Percentiles rank a stretch among this genome's conserved stretches.
Conservation (phyloP, 148 eudicot genomes). For the Rhododendron vialii region DNA sequence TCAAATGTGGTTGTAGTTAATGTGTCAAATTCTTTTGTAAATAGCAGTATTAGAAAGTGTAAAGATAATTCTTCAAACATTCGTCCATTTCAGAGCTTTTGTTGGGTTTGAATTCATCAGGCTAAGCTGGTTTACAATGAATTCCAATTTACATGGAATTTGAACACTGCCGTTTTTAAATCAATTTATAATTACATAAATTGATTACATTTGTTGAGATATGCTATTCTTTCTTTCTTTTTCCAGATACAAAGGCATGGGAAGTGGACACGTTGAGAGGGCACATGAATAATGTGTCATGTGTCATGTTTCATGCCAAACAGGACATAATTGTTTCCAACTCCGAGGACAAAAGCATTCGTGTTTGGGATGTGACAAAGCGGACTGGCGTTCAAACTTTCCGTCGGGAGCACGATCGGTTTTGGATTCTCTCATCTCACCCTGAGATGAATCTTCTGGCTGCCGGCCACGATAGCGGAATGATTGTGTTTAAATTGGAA, state of each 20-base stretch:
- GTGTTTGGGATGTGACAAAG: slow-evolving; percentile 98
- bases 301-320: slow-evolving; percentile 81
- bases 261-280: slow-evolving; percentile 94
- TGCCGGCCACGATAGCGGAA: slow-evolving; percentile 97
- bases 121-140: slow-evolving; percentile 2
- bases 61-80: not conserved
- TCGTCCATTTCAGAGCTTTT: not conserved
- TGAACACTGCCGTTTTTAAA: not conserved
- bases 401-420: slow-evolving; percentile 92
- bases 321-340: slow-evolving; percentile 94
- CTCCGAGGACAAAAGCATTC: slow-evolving; percentile 96
- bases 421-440: slow-evolving; percentile 88
- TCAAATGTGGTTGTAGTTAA: not conserved
- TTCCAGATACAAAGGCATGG: slow-evolving; percentile 96
- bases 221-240: not conserved
- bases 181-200: not conserved
- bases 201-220: not conserved
- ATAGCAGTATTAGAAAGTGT: not conserved
- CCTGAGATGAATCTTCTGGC: slow-evolving; percentile 98
- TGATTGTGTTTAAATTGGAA: slow-evolving; percentile 95
- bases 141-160: not conserved
- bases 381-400: slow-evolving; percentile 95
- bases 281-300: slow-evolving; percentile 95
- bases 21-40: not conserved
- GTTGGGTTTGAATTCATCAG: not conserved